phyloP scores from a whole-genome alignment of 441 rosid genomes.

The Croton setiger region DNA sequence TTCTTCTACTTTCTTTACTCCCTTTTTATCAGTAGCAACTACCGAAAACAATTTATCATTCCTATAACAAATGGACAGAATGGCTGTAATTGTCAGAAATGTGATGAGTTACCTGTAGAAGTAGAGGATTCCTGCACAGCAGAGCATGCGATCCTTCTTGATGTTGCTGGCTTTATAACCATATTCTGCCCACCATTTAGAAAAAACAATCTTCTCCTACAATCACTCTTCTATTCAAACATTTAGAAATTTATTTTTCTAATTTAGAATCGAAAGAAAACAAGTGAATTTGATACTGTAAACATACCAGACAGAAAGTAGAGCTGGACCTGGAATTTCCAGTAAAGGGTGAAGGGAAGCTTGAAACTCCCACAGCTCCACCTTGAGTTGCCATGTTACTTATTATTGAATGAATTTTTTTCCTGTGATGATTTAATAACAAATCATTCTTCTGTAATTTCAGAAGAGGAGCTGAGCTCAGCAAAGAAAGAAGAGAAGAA shows the following conservation, averaged over 20 bases:
- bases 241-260: too few relatives aligned
- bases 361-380: constrained; percentile 55
- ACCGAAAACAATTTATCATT: neutral
- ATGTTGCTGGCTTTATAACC: constrained; percentile 29
- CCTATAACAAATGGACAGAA: neutral
- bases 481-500: constrained; percentile 12
- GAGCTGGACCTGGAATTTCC: constrained; percentile 32
- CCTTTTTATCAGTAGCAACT: constrained; percentile 53
- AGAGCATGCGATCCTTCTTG: constrained; percentile 43
- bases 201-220: too few relatives aligned
- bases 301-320: constrained; percentile 45
- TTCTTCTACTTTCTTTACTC: constrained; percentile 36
- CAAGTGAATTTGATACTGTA: neutral
- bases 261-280: too few relatives aligned
- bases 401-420: neutral
- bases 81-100: neutral
- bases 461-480: neutral
- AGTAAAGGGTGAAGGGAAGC: constrained; percentile 45
- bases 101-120: constrained; percentile 45
- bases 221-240: too few relatives aligned
- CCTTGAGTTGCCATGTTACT: constrained; percentile 56
- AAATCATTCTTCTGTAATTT: constrained; percentile 7
- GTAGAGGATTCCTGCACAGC: constrained; percentile 77
- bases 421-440: constrained; percentile 1
- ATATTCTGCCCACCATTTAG: constrained; percentile 32